Percentiles rank a stretch among this genome's conserved stretches.
phyloP scores from a whole-genome alignment of 257 asterid genomes.

The Solanum lignicaule region DNA sequence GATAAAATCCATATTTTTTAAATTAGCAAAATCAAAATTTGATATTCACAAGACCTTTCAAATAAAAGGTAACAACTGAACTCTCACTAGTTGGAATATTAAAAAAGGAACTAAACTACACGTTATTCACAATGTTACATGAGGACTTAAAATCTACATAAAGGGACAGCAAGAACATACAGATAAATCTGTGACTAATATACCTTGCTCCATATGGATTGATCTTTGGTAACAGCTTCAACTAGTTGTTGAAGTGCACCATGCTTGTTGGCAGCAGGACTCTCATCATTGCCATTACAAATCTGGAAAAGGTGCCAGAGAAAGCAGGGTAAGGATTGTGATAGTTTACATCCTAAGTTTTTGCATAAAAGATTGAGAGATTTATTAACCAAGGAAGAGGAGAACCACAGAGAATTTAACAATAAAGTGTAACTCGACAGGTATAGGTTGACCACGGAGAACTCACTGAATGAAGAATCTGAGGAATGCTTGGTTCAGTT shows the following conservation, averaged over 20 bases:
- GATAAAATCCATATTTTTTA: background rate
- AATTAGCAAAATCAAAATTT: background rate
- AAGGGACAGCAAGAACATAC: background rate
- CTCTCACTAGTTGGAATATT: background rate
- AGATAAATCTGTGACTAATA: background rate
- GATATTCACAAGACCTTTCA: background rate
- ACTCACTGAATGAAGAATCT: constrained; percentile 90
- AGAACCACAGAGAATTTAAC: background rate
- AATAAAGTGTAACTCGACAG: background rate
- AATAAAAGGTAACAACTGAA: background rate
- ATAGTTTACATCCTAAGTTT: background rate
- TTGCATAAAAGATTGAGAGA: constrained; percentile 5
- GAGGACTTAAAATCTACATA: background rate
- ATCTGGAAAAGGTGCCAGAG: constrained; percentile 33
- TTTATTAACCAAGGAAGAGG: background rate
- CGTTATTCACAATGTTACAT: background rate
- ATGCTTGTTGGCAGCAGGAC: constrained; percentile 46
- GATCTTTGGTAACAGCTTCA: constrained; percentile 54
- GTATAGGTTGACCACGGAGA: background rate
- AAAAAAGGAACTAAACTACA: constrained; percentile 2
- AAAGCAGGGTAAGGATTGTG: background rate
- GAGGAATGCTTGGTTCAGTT: constrained; percentile 86
- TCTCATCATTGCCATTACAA: constrained; percentile 69
- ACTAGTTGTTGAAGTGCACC: constrained; percentile 83
- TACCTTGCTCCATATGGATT: constrained; percentile 90